Base-by-base conservation (phyloP, 2,329 filamentous ascomycete species). In the Aspergillus sp. region DNA sequence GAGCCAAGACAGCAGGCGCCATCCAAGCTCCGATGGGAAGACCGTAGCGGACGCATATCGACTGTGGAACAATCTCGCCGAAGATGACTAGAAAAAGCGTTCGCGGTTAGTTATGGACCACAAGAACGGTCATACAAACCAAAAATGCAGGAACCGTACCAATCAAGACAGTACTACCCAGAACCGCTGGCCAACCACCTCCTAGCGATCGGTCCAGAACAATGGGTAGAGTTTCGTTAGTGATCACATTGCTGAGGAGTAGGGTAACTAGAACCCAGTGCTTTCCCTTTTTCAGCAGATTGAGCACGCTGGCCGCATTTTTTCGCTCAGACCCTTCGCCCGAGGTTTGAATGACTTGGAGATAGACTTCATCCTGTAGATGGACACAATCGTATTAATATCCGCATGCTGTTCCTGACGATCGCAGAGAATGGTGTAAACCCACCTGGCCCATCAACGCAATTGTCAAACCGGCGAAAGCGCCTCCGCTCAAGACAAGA, bases 191-290 rank as follows among this genome's bases (percentile, higher is more conserved):
- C 76, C 94, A 90, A 54, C 93, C 93, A 56, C 93, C 93, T 25
- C 93, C 93, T 15, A 98, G 80, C 48, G 90, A 95, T 48, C 93
- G 80, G 70, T 98, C 93, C 45, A 98, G 80, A 9, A 98, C 88
- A 53, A 98, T 95, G 23, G 93, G 93, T 12, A 96, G 76, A 2
- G 91, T 94, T 72, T 97, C 93, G 68, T 98, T 97, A 56, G 94
- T 95, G 60, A 98, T 94, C 63, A 98, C 93, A 67, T 98, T 98
- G 67, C 90, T 90, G 48, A 98, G 76, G 6, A 98, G 79, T 22
- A 98, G 74, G 2, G 93, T 97, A 46, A 98, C 93, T 49, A 98
- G 76, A 17, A 98, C 91, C 93, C 93, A 98, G 70, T 98, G 93
- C 68, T 98, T 98, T 60, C 93, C 93, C 60, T 81, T 86, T 55